Percentiles rank a stretch among this genome's conserved stretches.
phyloP scores from a whole-genome alignment of 2,329 filamentous ascomycete species.

The Aspergillus pseudoterreus region DNA sequence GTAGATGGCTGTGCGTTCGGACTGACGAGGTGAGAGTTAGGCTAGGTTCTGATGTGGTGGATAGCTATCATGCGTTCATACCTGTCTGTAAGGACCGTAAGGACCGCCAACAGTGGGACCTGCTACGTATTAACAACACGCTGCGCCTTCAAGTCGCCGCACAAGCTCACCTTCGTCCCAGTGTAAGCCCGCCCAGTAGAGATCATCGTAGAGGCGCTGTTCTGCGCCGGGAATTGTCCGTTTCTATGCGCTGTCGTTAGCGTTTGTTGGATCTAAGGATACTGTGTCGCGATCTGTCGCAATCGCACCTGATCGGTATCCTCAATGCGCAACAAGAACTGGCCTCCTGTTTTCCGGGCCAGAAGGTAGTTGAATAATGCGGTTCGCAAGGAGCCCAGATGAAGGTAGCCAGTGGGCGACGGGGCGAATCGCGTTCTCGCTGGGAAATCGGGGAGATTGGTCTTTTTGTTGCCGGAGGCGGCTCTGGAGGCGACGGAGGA shows the following conservation, averaged over 20 bases:
- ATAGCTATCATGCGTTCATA: slow-evolving; percentile 35
- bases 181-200: slow-evolving; percentile 81
- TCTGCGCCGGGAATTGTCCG: slow-evolving; percentile 79
- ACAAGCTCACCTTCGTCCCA: slow-evolving; percentile 78
- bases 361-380: slow-evolving; percentile 94
- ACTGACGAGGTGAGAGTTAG: slow-evolving; percentile 47
- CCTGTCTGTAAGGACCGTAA: slow-evolving; percentile 81
- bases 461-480: slow-evolving; percentile 28
- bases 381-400: slow-evolving; percentile 85
- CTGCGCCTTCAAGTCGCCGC: slow-evolving; percentile 9
- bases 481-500: slow-evolving; percentile 22
- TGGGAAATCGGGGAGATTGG: slow-evolving; percentile 49
- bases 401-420: slow-evolving; percentile 89
- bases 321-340: slow-evolving; percentile 88
- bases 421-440: slow-evolving; percentile 86
- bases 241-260: slow-evolving; percentile 51
- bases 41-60: neutral
- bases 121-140: slow-evolving; percentile 25
- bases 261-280: no score
- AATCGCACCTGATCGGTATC: slow-evolving; percentile 81
- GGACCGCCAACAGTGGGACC: slow-evolving; percentile 77
- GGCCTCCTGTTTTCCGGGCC: slow-evolving; percentile 80
- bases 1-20: slow-evolving; percentile 73
- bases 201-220: slow-evolving; percentile 68
- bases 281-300: neutral